phyloP scores from a whole-genome alignment of 176 grass and related monocot genomes.

The Panicum miliaceum region DNA sequence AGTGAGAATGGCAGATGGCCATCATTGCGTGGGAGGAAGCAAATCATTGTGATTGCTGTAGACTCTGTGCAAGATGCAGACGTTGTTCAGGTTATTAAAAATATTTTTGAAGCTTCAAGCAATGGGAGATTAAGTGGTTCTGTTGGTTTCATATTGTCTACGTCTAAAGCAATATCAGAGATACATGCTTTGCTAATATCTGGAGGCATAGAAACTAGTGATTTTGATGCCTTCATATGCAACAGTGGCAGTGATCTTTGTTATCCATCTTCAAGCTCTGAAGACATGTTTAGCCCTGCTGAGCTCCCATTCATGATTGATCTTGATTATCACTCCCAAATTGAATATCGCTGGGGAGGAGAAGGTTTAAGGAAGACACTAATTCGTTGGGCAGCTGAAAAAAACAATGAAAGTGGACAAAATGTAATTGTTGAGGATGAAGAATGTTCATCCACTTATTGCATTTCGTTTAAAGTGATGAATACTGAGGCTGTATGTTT shows the following conservation, averaged over 20 bases:
- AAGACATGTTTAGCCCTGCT: conserved; percentile 66
- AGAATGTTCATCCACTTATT: conserved; percentile 70
- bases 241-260: conserved; percentile 82
- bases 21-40: conserved; percentile 62
- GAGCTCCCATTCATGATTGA: conserved; percentile 78
- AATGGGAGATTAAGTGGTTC: conserved; percentile 40
- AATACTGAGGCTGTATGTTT: conserved; percentile 67
- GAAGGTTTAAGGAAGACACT: conserved; percentile 84
- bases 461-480: conserved; percentile 76
- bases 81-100: conserved; percentile 68
- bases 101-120: conserved; percentile 54
- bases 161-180: conserved; percentile 60
- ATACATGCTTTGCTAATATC: conserved; percentile 61
- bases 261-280: conserved; percentile 71
- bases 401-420: conserved; percentile 60
- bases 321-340: conserved; percentile 87
- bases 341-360: conserved; percentile 87
- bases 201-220: conserved; percentile 59
- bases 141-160: conserved; percentile 71
- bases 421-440: conserved; percentile 61
- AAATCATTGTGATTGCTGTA: conserved; percentile 69
- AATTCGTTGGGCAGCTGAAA: conserved; percentile 70
- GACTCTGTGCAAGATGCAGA: conserved; percentile 60
- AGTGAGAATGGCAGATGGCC: conserved; percentile 61
- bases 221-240: conserved; percentile 95